Conservation (phyloP, 352 stramenopile genomes). For the Globisporangium solare region DNA sequence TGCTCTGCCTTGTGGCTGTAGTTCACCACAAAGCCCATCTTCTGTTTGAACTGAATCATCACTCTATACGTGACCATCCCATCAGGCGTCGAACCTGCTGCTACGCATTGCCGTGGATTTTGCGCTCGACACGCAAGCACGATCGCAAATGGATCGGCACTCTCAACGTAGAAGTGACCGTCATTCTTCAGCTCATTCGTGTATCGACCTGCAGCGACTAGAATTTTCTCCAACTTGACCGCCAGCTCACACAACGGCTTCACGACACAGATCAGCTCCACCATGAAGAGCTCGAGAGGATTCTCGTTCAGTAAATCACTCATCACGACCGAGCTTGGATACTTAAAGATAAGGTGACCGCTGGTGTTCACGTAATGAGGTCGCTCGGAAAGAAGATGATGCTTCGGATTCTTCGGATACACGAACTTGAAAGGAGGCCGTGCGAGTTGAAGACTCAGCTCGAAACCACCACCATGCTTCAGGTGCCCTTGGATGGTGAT, state of each 20-base stretch:
- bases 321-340: conserved; percentile 57
- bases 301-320: conserved; percentile 79
- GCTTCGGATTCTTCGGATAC: conserved; percentile 46
- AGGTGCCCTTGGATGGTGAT: conserved; percentile 76
- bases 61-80: conserved; percentile 75
- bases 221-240: conserved; percentile 76
- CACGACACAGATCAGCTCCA: conserved; percentile 83
- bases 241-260: conserved; percentile 82
- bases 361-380: conserved; percentile 71
- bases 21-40: conserved; percentile 84
- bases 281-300: conserved; percentile 82
- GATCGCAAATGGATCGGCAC: conserved; percentile 79
- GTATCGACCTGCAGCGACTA: conserved; percentile 58
- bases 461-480: conserved; percentile 71
- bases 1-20: conserved; percentile 86
- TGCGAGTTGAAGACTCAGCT: conserved; percentile 68
- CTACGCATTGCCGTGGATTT: conserved; percentile 69
- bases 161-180: conserved; percentile 82
- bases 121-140: conserved; percentile 67
- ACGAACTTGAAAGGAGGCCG: conserved; percentile 69
- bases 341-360: conserved; percentile 80
- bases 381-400: conserved; percentile 53
- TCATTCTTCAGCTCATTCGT: conserved; percentile 68
- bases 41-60: conserved; percentile 84
- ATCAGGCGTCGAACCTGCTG: conserved; percentile 62